A percentile compares a stretch with the other conserved stretches of the same genome.
Evolutionary conservation across 345 rosid species (phyloP).

Genomic region (Viola odorata): DNA sequence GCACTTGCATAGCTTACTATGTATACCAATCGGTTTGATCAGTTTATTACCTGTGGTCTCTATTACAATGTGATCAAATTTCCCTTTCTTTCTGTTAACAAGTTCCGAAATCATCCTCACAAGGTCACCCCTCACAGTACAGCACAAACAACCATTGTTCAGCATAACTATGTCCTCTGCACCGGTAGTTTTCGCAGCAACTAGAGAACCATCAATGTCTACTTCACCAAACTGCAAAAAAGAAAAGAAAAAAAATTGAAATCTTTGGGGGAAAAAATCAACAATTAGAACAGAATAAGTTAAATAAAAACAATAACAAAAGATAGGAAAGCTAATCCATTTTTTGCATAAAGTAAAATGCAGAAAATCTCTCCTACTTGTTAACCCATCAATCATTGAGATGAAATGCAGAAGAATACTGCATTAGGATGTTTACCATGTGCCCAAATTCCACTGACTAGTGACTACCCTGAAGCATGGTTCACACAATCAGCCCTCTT

Average conservation of each 20-base stretch:
- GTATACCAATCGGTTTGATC: neutral
- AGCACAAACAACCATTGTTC: slow-evolving; percentile 94
- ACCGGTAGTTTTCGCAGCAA: slow-evolving; percentile 82
- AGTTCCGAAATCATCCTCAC: slow-evolving; percentile 88
- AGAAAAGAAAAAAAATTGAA: neutral
- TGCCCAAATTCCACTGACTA: too few relatives aligned
- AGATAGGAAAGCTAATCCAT: neutral
- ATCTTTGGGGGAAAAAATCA: neutral
- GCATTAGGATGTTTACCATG: too few relatives aligned
- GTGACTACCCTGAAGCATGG: too few relatives aligned
- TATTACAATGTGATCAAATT: slow-evolving; percentile 83
- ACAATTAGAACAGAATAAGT: neutral
- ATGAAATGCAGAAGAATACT: too few relatives aligned
- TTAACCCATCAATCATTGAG: too few relatives aligned
- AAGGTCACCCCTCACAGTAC: slow-evolving; percentile 97
- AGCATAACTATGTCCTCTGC: slow-evolving; percentile 90
- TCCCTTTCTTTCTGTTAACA: slow-evolving; percentile 75
- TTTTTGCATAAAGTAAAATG: neutral
- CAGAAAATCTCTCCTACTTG: too few relatives aligned
- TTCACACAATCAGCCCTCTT: too few relatives aligned
- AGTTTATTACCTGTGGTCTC: slow-evolving; percentile 74
- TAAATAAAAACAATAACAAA: slow-evolving; percentile 1
- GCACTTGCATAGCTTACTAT: too few relatives aligned
- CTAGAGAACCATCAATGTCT: slow-evolving; percentile 92
- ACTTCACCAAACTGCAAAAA: slow-evolving; percentile 79